phyloP scores from a whole-genome alignment of 768 basidiomycete genomes.

The Arthromyces matolae region DNA sequence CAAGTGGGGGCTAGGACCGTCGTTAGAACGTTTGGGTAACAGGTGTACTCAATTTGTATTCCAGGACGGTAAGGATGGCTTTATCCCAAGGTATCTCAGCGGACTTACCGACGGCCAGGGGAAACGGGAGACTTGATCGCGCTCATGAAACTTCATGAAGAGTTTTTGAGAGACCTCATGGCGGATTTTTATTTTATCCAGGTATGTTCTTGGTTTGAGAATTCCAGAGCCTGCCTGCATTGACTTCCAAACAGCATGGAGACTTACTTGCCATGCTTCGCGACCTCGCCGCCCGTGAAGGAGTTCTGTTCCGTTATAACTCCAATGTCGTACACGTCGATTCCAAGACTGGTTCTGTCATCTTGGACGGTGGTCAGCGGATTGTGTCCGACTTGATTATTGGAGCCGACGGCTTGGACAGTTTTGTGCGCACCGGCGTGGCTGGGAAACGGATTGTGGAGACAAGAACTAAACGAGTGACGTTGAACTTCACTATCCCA shows the following conservation, averaged over 20 bases:
- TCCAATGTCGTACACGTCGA: conserved; percentile 32
- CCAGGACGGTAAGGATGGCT: conserved; percentile 18
- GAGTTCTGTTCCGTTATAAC: conserved; percentile 44
- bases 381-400: conserved; percentile 51
- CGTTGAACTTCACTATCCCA: conserved; percentile 31
- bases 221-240: conserved; percentile 3
- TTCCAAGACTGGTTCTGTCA: conserved; percentile 30
- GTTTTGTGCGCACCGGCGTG: conserved; percentile 32
- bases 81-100: no score
- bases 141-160: conserved; percentile 42
- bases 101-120: no score
- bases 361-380: conserved; percentile 38
- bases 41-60: conserved; percentile 31
- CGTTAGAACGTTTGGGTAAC: conserved; percentile 35
- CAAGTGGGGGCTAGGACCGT: conserved; percentile 51
- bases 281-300: conserved; percentile 41
- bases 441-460: conserved; percentile 23
- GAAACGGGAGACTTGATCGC: conserved; percentile 43
- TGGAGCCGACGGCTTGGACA: conserved; percentile 56
- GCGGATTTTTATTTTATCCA: conserved; percentile 30
- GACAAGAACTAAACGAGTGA: conserved; percentile 24
- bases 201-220: conserved; percentile 19
- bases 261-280: conserved; percentile 48
- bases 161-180: conserved; percentile 39
- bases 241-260: conserved; percentile 38